Evolutionary conservation across 257 asterid genomes (phyloP), one percentile per base, ranked within the genome.

Genomic region (Solanum dulcamara): DNA sequence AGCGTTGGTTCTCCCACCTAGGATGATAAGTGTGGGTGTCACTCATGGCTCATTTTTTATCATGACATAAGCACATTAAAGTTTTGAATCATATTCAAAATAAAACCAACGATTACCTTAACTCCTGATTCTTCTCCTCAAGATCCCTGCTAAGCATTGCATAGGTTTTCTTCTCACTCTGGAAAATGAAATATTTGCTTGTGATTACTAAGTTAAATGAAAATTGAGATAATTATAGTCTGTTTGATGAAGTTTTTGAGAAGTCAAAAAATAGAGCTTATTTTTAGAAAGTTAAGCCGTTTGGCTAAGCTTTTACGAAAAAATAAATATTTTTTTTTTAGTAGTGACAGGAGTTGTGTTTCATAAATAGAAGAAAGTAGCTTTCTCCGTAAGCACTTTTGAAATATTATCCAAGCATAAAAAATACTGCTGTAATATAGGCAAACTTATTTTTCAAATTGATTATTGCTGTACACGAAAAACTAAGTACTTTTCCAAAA

Each of bases 21-120:
- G n/a, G n/a, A n/a, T n/a, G n/a, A n/a, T n/a, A n/a, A n/a, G n/a
- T n/a, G n/a, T n/a, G n/a, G n/a, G n/a, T n/a, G n/a, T n/a, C n/a
- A n/a, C n/a, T n/a, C n/a, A n/a, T n/a, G n/a, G n/a, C n/a, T n/a
- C n/a, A n/a, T n/a, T n/a, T n/a, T n/a, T n/a, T n/a, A n/a, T n/a
- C n/a, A n/a, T n/a, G n/a, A n/a, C n/a, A n/a, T n/a, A n/a, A n/a
- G 18, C 28, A 83, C 13, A 79, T 48, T 24, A 22, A 15, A 59
- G 5, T 26, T 4, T 35, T 37, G 55, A 55, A 83, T 53, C 11
- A 15, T 7, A 48, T 50, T 12, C 59, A 33, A 26, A 20, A 40
- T n/a, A 24, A 74, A 74, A 38, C 30, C 4, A n/a, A n/a, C 40
- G 40, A 55, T 53, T 91, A 95, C 98, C 93, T 93, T 67, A 95